phyloP scores from a whole-genome alignment of 768 basidiomycete species.

The Mrakia gelida region DNA sequence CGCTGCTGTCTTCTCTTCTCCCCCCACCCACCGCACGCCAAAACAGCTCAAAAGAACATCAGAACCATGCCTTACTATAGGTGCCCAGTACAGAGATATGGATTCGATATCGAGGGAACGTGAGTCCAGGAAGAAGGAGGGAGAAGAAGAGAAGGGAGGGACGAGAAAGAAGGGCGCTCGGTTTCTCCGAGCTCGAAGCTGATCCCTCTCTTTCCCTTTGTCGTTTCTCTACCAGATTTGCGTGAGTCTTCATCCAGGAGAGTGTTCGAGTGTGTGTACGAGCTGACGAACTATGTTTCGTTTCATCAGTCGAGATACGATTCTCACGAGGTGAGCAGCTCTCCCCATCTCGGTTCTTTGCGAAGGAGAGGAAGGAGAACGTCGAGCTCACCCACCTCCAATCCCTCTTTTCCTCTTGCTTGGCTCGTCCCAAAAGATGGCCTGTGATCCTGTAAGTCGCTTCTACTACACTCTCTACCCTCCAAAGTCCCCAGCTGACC shows the following conservation, averaged over 20 bases:
- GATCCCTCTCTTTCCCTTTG: not conserved
- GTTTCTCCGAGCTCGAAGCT: not conserved
- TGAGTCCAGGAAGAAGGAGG: not conserved
- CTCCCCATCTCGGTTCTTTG: not conserved
- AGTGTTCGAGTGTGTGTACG: not conserved
- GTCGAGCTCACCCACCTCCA: not conserved
- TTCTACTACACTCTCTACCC: not conserved
- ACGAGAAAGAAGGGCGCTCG: not conserved
- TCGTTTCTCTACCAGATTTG: slow-evolving; percentile 13
- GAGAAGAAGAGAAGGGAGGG: not conserved
- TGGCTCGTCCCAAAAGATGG: slow-evolving; percentile 5
- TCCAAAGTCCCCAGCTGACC: not conserved
- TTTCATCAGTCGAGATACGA: slow-evolving; percentile 21
- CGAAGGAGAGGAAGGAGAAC: not conserved
- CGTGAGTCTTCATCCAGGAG: not conserved
- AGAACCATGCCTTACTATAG: not conserved
- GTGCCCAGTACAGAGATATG: slow-evolving; percentile 17
- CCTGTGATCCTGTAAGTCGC: slow-evolving; percentile 17
- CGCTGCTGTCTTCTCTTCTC: too few species aligned
- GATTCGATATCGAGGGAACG: slow-evolving; percentile 30
- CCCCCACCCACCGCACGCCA: too few species aligned
- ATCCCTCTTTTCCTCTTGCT: not conserved
- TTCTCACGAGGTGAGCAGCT: slow-evolving; percentile 25
- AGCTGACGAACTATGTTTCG: not conserved
- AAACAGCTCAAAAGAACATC: not conserved